phyloP scores from a whole-genome alignment of 768 basidiomycete species.

The Suillus fuscotomentosus region DNA sequence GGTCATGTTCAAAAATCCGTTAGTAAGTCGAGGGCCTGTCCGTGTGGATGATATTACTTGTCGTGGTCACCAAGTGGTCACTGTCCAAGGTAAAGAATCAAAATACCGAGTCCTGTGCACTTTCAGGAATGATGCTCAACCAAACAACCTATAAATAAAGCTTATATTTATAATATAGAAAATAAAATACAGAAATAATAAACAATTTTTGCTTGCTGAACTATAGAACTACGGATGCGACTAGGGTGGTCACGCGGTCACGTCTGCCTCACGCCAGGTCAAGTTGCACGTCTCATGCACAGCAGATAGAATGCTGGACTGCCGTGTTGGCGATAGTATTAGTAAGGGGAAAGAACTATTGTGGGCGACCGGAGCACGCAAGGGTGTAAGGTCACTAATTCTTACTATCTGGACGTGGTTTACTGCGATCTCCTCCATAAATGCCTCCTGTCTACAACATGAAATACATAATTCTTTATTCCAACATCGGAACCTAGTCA shows the following conservation, averaged over 20 bases:
- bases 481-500: not conserved
- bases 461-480: slow-evolving; percentile 7
- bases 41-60: slow-evolving; percentile 19
- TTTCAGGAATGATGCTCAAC: slow-evolving; percentile 1
- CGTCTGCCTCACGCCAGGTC: not conserved
- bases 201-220: no score
- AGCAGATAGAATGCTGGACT: not conserved
- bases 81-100: slow-evolving; percentile 1
- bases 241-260: not conserved
- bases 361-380: not conserved
- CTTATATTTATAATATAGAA: not conserved
- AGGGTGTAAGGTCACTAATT: not conserved
- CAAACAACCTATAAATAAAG: slow-evolving; percentile 3
- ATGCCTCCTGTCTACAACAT: slow-evolving; percentile 5
- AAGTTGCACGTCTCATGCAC: not conserved
- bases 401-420: not conserved
- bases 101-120: slow-evolving; percentile 5
- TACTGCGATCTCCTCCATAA: not conserved
- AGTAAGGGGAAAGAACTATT: not conserved
- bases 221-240: no score
- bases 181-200: not conserved
- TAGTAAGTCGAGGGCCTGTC: not conserved
- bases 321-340: not conserved
- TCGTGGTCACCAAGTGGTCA: slow-evolving; percentile 3
- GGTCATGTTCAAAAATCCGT: slow-evolving; percentile 27